Percentiles rank a stretch among this genome's conserved stretches.
Conservation (phyloP, 441 rosid genomes). For the Brassica balearica region DNA sequence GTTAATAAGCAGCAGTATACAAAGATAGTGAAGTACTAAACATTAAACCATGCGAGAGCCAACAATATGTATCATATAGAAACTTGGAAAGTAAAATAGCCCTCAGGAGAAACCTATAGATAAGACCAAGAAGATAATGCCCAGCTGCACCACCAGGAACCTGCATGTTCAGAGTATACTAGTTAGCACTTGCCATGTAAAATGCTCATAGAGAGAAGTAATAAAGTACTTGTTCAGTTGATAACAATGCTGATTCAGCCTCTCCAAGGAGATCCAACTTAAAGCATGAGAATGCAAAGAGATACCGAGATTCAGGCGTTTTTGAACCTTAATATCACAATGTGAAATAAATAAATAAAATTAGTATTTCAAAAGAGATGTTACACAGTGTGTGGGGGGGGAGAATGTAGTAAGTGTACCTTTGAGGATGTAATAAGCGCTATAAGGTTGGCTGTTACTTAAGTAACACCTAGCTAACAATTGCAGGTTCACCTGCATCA, state of each 20-base stretch:
- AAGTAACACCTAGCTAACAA: conserved; percentile 65
- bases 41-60: background rate
- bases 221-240: conserved; percentile 50
- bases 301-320: conserved; percentile 61
- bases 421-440: conserved; percentile 60
- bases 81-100: conserved; percentile 11
- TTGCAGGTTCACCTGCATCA: conserved; percentile 58
- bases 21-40: conserved; percentile 17
- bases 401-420: conserved; percentile 43
- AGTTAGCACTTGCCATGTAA: background rate
- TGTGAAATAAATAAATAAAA: background rate
- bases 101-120: conserved; percentile 51
- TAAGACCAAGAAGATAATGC: conserved; percentile 66
- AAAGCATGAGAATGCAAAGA: conserved; percentile 64
- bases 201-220: background rate
- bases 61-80: conserved; percentile 4
- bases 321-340: conserved; percentile 45
- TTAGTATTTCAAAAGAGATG: background rate
- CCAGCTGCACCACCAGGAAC: conserved; percentile 67
- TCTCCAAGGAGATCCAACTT: conserved; percentile 66
- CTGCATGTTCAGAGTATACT: conserved; percentile 37
- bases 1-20: conserved; percentile 9
- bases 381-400: conserved; percentile 1
- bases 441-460: conserved; percentile 55
- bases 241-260: conserved; percentile 59